Percentiles rank a stretch among this genome's conserved stretches.
These are phyloP conservation scores for Phaeodactylum tricornutum DNA, from an alignment of 108 stramenopile species.

Conservation along the genomic window DNA sequence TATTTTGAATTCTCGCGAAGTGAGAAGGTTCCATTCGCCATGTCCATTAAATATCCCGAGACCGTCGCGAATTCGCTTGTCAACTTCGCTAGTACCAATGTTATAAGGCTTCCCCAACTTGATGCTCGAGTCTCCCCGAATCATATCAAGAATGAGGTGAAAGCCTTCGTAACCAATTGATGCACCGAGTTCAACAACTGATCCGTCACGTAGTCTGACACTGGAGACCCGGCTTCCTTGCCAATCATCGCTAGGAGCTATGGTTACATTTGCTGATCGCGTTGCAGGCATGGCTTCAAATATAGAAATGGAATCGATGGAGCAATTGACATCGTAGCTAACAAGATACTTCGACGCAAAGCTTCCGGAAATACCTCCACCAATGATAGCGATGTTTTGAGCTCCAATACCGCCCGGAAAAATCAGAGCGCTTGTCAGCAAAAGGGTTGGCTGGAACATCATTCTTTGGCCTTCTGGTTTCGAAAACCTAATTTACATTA, in stretches of 20 bases:
- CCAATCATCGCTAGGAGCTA: slow-evolving; percentile 6
- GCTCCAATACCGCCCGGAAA: too few relatives aligned
- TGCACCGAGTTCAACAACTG: slow-evolving; percentile 66
- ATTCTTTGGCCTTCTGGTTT: too few relatives aligned
- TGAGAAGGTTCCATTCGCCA: slow-evolving; percentile 6
- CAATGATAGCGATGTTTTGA: slow-evolving; percentile 1
- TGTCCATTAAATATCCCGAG: slow-evolving; percentile 25
- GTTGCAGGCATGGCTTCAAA: slow-evolving; percentile 39
- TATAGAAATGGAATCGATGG: slow-evolving; percentile 38
- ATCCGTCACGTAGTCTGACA: slow-evolving; percentile 35
- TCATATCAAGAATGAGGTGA: slow-evolving; percentile 30
- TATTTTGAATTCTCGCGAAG: slow-evolving; percentile 1
- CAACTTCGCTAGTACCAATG: slow-evolving; percentile 11
- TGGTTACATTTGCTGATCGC: neutral
- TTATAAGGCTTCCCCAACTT: slow-evolving; percentile 11
- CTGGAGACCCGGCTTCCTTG: slow-evolving; percentile 60
- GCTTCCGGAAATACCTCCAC: slow-evolving; percentile 35
- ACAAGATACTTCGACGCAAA: slow-evolving; percentile 61
- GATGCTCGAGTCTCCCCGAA: slow-evolving; percentile 15
- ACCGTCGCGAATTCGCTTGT: slow-evolving; percentile 16
- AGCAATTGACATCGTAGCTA: slow-evolving; percentile 57
- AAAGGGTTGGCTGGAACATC: too few relatives aligned
- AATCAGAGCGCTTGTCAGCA: too few relatives aligned
- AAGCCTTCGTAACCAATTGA: slow-evolving; percentile 43
- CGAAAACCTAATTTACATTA: too few relatives aligned